Evolutionary conservation across 768 basidiomycete genomes (phyloP), one percentile per base, ranked within the genome.

Genomic region (Crucibulum laeve): DNA sequence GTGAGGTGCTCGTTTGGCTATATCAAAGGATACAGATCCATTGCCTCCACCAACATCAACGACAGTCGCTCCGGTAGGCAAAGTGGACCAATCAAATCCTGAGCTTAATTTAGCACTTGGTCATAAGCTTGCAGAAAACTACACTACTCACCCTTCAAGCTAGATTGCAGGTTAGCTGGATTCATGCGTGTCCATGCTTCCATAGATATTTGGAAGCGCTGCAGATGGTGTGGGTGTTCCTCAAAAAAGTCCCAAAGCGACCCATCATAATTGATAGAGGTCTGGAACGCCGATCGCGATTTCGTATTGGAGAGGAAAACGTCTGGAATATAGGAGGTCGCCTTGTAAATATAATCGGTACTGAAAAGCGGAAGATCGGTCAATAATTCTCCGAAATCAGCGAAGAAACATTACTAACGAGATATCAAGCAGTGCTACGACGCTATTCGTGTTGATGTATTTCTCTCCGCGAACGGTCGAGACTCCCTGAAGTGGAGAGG

Each of bases 31-130:
- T 19, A 21, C 15, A 30, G 45, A 43, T 11, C 54, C 53, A 30
- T 45, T 52, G 10, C 55, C 55, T 5, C 55, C 49, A 14, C 55
- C 55, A 17, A 57, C 51, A 46, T 54, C 55, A 17, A 57, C 47
- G 7, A 57, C 25, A 4, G 44, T 10, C 11, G 42, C 26, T 6
- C 34, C 23, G 10, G 40, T 6, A 1, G 53, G 53, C 11, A 57
- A 39, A 3, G 26, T 25, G 6, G 34, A 25, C 55, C 55, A 57
- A 26, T 57, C 47, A 23, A 56, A 52, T 3, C 54, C 53, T 53
- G 14, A n/a, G 36, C 23, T 3, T n/a, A 32, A n/a, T 22, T 34
- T 42, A 19, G 4, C 13, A 26, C 24, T 6, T 30, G 24, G 15
- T 21, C n/a, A 13, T 19, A 1, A 13, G 11, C 0, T 7, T 4